A percentile compares a stretch with the other conserved stretches of the same genome.
Evolutionary conservation across 495 filamentous ascomycete species (phyloP).

Genomic region (Lasiosphaeria miniovina): DNA sequence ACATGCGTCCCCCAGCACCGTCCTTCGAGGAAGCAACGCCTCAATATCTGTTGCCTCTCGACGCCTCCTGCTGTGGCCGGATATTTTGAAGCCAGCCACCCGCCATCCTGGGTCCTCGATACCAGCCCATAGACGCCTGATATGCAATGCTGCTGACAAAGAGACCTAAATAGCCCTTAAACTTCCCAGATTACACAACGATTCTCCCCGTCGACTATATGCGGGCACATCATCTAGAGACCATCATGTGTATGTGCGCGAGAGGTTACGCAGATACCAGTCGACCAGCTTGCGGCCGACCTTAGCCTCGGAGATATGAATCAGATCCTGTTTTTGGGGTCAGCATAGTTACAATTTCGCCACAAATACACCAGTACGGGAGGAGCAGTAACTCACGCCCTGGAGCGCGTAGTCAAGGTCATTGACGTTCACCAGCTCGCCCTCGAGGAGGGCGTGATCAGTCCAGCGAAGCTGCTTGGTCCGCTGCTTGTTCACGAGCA

Average conservation of each 20-base stretch:
- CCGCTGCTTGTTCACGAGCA: slow-evolving; percentile 97
- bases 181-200: slow-evolving; percentile 15
- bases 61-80: slow-evolving; percentile 6
- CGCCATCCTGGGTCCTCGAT: neutral
- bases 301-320: slow-evolving; percentile 98
- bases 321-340: slow-evolving; percentile 63
- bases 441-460: slow-evolving; percentile 84
- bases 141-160: slow-evolving; percentile 22
- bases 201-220: slow-evolving; percentile 2
- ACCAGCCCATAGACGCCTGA: slow-evolving; percentile 20
- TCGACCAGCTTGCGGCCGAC: slow-evolving; percentile 93
- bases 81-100: slow-evolving; percentile 12
- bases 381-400: slow-evolving; percentile 57
- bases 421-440: slow-evolving; percentile 83
- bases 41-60: neutral
- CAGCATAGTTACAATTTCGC: neutral
- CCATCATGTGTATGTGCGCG: slow-evolving; percentile 69
- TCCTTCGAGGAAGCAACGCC: neutral
- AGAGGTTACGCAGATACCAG: slow-evolving; percentile 97
- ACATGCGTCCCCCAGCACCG: neutral
- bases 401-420: slow-evolving; percentile 97
- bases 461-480: slow-evolving; percentile 94
- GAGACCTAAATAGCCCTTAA: slow-evolving; percentile 2
- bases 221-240: neutral
- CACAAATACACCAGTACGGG: slow-evolving; percentile 1